These are phyloP conservation scores for Aspergillus fischeri DNA, from an alignment of 2,329 filamentous ascomycete species.

Conservation along the genomic window DNA sequence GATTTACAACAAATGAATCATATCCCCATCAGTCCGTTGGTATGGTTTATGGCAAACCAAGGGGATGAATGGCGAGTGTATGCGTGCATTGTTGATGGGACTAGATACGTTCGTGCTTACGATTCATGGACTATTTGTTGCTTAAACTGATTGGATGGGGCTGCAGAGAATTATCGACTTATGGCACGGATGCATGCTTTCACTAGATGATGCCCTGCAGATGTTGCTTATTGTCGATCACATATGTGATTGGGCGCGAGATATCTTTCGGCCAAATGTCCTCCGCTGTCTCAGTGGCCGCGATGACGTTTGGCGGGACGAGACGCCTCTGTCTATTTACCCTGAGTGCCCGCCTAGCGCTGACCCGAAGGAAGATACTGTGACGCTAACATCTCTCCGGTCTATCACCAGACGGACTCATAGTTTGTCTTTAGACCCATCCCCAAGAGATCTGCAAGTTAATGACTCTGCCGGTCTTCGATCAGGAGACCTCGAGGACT, in stretches of 20 bases:
- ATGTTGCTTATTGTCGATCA: constrained; percentile 24
- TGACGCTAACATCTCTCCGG: too few species aligned
- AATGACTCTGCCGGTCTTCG: too few species aligned
- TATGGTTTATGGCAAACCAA: constrained; percentile 15
- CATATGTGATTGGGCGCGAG: constrained; percentile 25
- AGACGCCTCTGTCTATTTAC: too few species aligned
- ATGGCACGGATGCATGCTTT: constrained; percentile 18
- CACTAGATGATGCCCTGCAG: constrained; percentile 20
- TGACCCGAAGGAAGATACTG: too few species aligned
- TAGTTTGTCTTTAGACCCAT: too few species aligned
- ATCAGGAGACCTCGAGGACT: too few species aligned
- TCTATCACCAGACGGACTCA: too few species aligned
- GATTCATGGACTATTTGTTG: neutral
- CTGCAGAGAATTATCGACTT: constrained; percentile 18
- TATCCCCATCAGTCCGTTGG: constrained; percentile 1
- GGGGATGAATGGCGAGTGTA: constrained; percentile 18
- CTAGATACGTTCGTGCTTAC: neutral
- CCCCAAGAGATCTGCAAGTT: too few species aligned
- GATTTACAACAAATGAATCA: constrained; percentile 6
- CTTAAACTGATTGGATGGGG: too few species aligned
- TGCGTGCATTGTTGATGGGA: constrained; percentile 9
- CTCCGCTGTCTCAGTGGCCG: constrained; percentile 1
- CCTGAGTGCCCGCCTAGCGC: too few species aligned
- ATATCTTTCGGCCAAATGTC: constrained; percentile 17
- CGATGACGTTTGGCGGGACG: too few species aligned